Conservation (phyloP, 2,329 filamentous ascomycete genomes). For the Cryphonectria radicalis region DNA sequence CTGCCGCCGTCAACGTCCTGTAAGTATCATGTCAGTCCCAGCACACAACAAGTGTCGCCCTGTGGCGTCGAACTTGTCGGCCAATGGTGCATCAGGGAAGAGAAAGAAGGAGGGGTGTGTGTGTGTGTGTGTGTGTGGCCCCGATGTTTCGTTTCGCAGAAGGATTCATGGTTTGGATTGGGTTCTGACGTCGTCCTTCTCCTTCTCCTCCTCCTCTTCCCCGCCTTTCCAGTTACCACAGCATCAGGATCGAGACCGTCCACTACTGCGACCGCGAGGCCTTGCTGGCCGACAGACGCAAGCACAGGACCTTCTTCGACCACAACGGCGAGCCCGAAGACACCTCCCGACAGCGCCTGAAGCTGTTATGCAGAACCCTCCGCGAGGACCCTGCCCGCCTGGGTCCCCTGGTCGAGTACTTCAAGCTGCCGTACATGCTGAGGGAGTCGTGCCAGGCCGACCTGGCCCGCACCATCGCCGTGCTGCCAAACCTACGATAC, state of each 20-base stretch:
- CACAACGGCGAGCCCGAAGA: slow-evolving; percentile 82
- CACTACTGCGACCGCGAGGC: slow-evolving; percentile 93
- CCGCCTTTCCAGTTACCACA: slow-evolving; percentile 67
- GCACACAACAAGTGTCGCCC: background rate
- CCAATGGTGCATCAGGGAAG: background rate
- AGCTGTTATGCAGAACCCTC: slow-evolving; percentile 79
- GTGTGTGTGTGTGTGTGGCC: too few species aligned
- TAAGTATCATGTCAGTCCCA: slow-evolving; percentile 51
- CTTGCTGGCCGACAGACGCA: slow-evolving; percentile 77
- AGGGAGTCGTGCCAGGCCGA: slow-evolving; percentile 84
- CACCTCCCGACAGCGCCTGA: slow-evolving; percentile 74
- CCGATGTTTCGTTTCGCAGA: slow-evolving; percentile 4
- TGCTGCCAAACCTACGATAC: slow-evolving; percentile 82
- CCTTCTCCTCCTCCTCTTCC: slow-evolving; percentile 22
- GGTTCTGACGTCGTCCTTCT: background rate
- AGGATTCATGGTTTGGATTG: slow-evolving; percentile 5
- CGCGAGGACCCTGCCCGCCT: slow-evolving; percentile 73
- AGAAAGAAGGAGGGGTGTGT: background rate
- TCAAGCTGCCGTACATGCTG: slow-evolving; percentile 95
- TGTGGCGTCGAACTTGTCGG: slow-evolving; percentile 10
- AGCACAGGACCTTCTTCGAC: slow-evolving; percentile 72
- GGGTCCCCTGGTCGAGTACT: slow-evolving; percentile 71
- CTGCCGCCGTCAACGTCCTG: slow-evolving; percentile 57
- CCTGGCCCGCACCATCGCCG: slow-evolving; percentile 82
- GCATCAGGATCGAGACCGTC: slow-evolving; percentile 89